Percentiles rank a stretch among this genome's conserved stretches.
Evolutionary conservation across 169 alveolate species (phyloP).

Genomic region (Perkinsus marinus): DNA sequence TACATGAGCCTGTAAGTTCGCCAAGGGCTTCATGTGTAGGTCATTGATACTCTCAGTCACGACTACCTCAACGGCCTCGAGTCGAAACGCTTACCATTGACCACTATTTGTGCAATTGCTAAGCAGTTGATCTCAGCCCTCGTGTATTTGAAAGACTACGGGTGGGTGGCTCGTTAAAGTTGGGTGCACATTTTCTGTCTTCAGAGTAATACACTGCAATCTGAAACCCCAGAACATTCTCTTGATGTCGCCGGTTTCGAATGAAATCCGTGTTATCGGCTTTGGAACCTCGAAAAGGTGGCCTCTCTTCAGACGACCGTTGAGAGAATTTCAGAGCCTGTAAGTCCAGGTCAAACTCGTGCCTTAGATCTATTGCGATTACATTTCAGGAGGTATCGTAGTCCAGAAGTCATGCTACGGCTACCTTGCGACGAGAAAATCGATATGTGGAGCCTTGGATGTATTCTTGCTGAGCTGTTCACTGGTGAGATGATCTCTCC

Average conservation of each 20-base stretch:
- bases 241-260: slow-evolving; percentile 47
- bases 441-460: slow-evolving; percentile 32
- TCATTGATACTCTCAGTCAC: background rate
- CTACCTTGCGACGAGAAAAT: slow-evolving; percentile 12
- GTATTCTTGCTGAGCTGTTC: slow-evolving; percentile 21
- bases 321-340: background rate
- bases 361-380: background rate
- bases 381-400: slow-evolving; percentile 12
- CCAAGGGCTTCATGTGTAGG: background rate
- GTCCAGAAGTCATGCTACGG: slow-evolving; percentile 23
- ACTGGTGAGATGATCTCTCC: background rate
- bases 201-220: slow-evolving; percentile 40
- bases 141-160: background rate
- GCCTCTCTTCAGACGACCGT: background rate
- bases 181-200: background rate
- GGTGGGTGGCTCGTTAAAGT: background rate
- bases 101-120: background rate
- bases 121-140: background rate
- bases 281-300: background rate
- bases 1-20: background rate
- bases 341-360: background rate
- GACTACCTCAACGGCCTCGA: background rate
- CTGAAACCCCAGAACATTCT: slow-evolving; percentile 63
- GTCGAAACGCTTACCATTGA: background rate
- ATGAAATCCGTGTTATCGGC: slow-evolving; percentile 1